These are phyloP conservation scores for Colletotrichum sp. DNA, from an alignment of 2,329 filamentous ascomycete genomes.

Conservation along the genomic window DNA sequence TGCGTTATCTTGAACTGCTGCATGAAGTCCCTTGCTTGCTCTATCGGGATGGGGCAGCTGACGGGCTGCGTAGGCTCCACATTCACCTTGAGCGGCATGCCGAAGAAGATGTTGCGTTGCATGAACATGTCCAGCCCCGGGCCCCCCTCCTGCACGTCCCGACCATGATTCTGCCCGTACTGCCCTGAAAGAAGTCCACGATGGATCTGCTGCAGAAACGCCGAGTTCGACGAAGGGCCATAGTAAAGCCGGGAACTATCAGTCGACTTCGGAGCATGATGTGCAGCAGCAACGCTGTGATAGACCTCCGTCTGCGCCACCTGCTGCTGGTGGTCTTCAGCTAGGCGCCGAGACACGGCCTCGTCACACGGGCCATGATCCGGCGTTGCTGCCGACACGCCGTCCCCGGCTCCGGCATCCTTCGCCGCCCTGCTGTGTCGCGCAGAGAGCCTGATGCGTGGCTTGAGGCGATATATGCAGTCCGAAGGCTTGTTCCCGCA, in stretches of 20 bases:
- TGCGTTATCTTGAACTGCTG: conserved; percentile 22
- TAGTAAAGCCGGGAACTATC: conserved; percentile 31
- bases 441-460: conserved; percentile 14
- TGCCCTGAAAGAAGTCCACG: conserved; percentile 26
- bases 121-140: conserved; percentile 32
- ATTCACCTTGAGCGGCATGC: conserved; percentile 27
- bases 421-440: conserved; percentile 40
- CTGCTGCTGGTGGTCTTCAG: conserved; percentile 27
- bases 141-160: conserved; percentile 27
- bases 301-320: conserved; percentile 35
- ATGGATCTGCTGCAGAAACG: conserved; percentile 34
- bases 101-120: conserved; percentile 34
- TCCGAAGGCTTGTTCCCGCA: conserved; percentile 17
- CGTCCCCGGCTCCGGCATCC: conserved; percentile 28
- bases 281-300: conserved; percentile 25
- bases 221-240: conserved; percentile 31
- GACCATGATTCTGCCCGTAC: conserved; percentile 10
- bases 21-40: conserved; percentile 23
- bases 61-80: conserved; percentile 8
- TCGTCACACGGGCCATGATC: neutral
- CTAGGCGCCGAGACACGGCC: neutral
- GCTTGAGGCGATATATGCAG: conserved; percentile 23
- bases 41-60: conserved; percentile 10
- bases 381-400: neutral
- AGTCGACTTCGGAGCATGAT: conserved; percentile 22